A percentile compares a stretch with the other conserved stretches of the same genome.
Conservation (phyloP, 2,329 filamentous ascomycete genomes). For the Huntiella moniliformis region DNA sequence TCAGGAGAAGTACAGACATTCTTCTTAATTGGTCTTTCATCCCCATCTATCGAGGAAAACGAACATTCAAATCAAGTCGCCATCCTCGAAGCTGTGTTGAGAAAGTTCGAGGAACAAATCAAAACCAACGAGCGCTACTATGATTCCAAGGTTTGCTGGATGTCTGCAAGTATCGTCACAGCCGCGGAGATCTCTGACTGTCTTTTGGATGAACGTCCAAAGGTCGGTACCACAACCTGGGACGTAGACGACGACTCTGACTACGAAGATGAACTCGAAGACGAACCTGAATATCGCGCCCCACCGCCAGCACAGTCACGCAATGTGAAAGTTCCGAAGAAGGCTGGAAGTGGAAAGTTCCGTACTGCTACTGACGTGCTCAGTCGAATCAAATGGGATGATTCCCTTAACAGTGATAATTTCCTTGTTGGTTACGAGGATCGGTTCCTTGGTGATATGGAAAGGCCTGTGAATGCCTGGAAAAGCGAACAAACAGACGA, state of each 20-base stretch:
- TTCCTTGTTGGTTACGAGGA: conserved; percentile 44
- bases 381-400: conserved; percentile 41
- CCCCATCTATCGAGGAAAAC: background rate
- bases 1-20: background rate
- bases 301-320: conserved; percentile 1
- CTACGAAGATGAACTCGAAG: conserved; percentile 16
- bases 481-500: conserved; percentile 44
- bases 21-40: background rate
- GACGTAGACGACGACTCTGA: conserved; percentile 24
- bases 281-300: conserved; percentile 16
- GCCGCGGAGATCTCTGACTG: conserved; percentile 23
- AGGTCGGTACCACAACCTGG: conserved; percentile 27
- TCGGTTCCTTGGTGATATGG: conserved; percentile 34
- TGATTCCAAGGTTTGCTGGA: conserved; percentile 29
- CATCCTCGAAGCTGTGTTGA: conserved; percentile 19
- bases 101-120: conserved; percentile 30
- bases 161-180: conserved; percentile 24
- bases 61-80: background rate
- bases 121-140: conserved; percentile 28
- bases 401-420: conserved; percentile 30
- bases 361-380: conserved; percentile 39
- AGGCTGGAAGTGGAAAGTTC: conserved; percentile 27
- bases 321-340: conserved; percentile 13
- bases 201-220: conserved; percentile 27
- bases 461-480: conserved; percentile 36